Conservation (phyloP, 1,284 basidiomycete genomes). For the Leccinum subatratum region DNA sequence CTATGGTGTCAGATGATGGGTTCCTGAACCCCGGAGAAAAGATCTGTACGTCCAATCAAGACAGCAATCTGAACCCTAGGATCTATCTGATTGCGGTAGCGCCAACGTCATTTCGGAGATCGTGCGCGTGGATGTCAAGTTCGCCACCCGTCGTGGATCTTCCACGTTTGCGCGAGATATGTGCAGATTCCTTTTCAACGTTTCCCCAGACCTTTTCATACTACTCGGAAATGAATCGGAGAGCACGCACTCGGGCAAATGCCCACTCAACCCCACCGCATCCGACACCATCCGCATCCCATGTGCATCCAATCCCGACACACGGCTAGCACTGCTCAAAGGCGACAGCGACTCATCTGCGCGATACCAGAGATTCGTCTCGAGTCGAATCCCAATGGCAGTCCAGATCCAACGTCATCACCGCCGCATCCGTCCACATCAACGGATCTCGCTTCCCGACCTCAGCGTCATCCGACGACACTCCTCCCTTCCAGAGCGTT, state of each 20-base stretch:
- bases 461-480: conserved; percentile 38
- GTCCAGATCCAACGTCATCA: conserved; percentile 27
- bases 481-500: conserved; percentile 49
- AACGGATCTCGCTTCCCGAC: conserved; percentile 21
- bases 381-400: conserved; percentile 33
- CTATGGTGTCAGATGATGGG: conserved; percentile 54
- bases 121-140: conserved; percentile 41
- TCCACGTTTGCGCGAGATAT: conserved; percentile 47
- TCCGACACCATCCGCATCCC: conserved; percentile 45
- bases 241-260: conserved; percentile 30
- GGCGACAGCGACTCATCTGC: conserved; percentile 19
- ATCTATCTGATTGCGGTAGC: conserved; percentile 32
- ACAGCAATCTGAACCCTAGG: background rate
- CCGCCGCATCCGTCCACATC: background rate
- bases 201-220: conserved; percentile 50
- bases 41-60: conserved; percentile 48
- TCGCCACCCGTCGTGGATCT: conserved; percentile 55
- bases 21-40: conserved; percentile 53
- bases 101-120: conserved; percentile 54
- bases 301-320: conserved; percentile 50
- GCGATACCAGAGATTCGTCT: conserved; percentile 55
- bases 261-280: conserved; percentile 51
- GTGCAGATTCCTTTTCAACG: conserved; percentile 52
- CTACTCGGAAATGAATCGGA: conserved; percentile 53
- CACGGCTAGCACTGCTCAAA: conserved; percentile 47